These are phyloP conservation scores for Kwoniella sp. DNA, from an alignment of 768 basidiomycete species.

Conservation along the genomic window DNA sequence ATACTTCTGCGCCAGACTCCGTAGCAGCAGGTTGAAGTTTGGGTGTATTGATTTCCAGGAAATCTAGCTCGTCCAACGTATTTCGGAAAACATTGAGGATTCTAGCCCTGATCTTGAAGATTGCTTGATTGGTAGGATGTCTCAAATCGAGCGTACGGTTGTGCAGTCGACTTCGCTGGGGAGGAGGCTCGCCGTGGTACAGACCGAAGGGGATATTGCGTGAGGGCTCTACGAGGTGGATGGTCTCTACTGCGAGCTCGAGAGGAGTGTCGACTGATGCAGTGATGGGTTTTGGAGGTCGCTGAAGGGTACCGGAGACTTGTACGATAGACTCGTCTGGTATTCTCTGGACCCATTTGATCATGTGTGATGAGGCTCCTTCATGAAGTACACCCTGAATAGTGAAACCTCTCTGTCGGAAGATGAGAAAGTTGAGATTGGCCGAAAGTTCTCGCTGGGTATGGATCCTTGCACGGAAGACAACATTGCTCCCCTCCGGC, in stretches of 20 bases:
- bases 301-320: conserved; percentile 74
- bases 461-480: conserved; percentile 84
- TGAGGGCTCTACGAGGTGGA: conserved; percentile 75
- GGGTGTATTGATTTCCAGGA: conserved; percentile 91
- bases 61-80: conserved; percentile 69
- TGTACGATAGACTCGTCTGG: conserved; percentile 79
- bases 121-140: conserved; percentile 87
- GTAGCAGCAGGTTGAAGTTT: conserved; percentile 95
- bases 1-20: conserved; percentile 91
- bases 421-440: conserved; percentile 32
- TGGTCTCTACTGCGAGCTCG: conserved; percentile 56
- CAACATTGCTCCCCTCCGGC: conserved; percentile 61
- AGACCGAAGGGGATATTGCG: conserved; percentile 83
- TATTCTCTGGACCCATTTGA: conserved; percentile 36
- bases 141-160: conserved; percentile 87
- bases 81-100: conserved; percentile 82
- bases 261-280: conserved; percentile 65
- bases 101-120: conserved; percentile 82
- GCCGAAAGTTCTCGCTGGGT: conserved; percentile 68
- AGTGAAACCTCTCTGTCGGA: conserved; percentile 50
- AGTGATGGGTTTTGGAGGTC: conserved; percentile 68
- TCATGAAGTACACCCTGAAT: conserved; percentile 90
- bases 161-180: conserved; percentile 74
- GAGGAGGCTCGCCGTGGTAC: conserved; percentile 63
- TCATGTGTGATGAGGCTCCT: conserved; percentile 81